Evolutionary conservation across 2,329 filamentous ascomycete species (phyloP), one percentile per base, ranked within the genome.

Genomic region (Colletotrichum sp.): DNA sequence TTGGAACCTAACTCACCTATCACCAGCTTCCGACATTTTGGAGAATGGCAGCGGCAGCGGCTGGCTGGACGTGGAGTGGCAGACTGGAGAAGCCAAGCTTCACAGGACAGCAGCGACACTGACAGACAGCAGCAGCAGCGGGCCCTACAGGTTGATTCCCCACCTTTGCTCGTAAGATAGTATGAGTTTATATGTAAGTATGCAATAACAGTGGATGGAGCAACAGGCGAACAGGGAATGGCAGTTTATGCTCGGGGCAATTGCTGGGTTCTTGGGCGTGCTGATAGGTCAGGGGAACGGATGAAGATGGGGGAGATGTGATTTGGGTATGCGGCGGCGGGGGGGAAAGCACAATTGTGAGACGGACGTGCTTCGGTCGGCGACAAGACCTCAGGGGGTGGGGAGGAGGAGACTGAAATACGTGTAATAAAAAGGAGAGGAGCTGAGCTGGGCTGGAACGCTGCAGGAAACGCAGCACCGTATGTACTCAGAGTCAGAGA

Each of bases 21-120:
- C 83, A 73, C 82, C 82, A 67, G 80, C 77, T 36, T 85, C 83
- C 67, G 83, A 84, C 83, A 85, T 85, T 76, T 75, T 81, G 71
- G 52, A 60, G 70, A 73, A 21, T 36, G 71, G 43, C 48, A 30
- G 58, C 58, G 18, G 58, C 58, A 34, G 28, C 58, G n/a, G 43
- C 43, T 48, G 43, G 43, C 43, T 48, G 43, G 43, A 48, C 43
- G 43, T 48, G 43, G 43, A 48, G 43, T 34, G 58, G 28, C 28
- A 32, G 28, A 32, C 28, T 61, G 58, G 58, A 61, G 30, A 34
- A 72, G 73, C 69, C 62, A 60, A 66, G 72, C 72, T 67, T 56
- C 65, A 58, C 65, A 15, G 65, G 65, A 58, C 34, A 69, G 55
- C 55, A 43, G 32, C 60, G 26, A 28, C 55, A 26, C 13, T 28